Evolutionary conservation across 345 rosid genomes (phyloP), one percentile per base, ranked within the genome.

Genomic region (Orychophragmus violaceus): DNA sequence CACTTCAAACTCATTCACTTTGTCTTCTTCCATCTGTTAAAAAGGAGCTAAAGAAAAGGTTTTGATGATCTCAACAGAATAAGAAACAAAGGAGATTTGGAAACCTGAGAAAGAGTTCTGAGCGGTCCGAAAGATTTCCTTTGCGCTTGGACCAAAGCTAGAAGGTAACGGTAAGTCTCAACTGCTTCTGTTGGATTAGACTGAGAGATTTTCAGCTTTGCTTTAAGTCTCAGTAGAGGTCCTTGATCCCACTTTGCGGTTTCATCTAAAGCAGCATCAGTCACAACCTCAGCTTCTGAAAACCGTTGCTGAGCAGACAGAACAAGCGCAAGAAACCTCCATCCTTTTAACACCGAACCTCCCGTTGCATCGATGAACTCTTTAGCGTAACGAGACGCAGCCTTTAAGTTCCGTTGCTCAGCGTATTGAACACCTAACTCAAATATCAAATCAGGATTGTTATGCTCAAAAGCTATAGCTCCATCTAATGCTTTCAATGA

Each of bases 161-260:
- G 89, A 74, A 93, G 91, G 74, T 88, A 78, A 32, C 95, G 82
- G 46, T 86, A 93, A 42, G 91, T 90, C 71, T 93, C 88, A 61
- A 93, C 84, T 44, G 96, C 96, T 70, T 86, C 97, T 46, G 73
- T 75, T 10, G 89, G 90, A 56, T 67, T 71, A 14, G 96, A 81
- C 68, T 83, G 92, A 41, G 82, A 81, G 71, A 84, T 82, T 76
- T 87, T 80, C 66, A 93, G 70, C 77, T 88, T 93, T 36, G 96
- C 97, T 76, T 90, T 93, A 62, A 90, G 77, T 79, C 82, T 87
- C 62, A 90, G 82, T 16, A 93, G 69, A 37, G 89, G 89, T 50
- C 87, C 91, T 77, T 88, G 95, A 64, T 93, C 97, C 97, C 97
- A 93, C 65, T 85, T 90, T 41, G 89, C 83, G 22, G 89, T 90